Base-by-base conservation (phyloP, 2,329 filamentous ascomycete genomes). In the Penicillium brevicompactum region DNA sequence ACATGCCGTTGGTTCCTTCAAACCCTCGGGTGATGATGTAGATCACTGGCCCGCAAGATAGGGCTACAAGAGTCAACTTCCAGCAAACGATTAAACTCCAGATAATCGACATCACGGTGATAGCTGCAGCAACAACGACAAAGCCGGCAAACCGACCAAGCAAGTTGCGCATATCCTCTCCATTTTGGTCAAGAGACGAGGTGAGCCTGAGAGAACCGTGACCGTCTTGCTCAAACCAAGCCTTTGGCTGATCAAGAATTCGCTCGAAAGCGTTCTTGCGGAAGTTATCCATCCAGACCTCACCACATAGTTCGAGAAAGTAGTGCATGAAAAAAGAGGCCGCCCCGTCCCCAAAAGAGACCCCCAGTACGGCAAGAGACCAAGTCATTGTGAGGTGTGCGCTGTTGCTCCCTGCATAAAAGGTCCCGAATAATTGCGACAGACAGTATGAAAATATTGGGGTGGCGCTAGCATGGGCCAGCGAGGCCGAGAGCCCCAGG, bases 151-250 rank as follows among this genome's bases (percentile, higher is more conserved):
- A 96, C 1, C 89, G 84, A 2, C 90, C 89, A 0, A 96, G 80
- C 0, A 97, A 77, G 63, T 90, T 92, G 8, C 90, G 84, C 84
- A 94, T 92, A 68, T 96, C 91, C 69, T 97, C 92, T 0, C 88
- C 89, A 64, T 91, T 90, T 14, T 88, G 84, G 65, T 96, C 91
- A 0, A 97, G 81, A 43, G 83, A 88, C 57, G 90, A 86, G 1
- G 82, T 85, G 41, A 97, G 80, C 2, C 81, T 79, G 1, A 80
- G 78, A 0, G 88, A 77, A 0, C 82, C 84, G 70, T 94, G 89
- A 32, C 80, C 78, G 2, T 87, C 80, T 47, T 81, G 77, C 59
- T 91, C 87, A 63, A 96, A 96, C 87, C 92, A 97, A 4, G 82
- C 74, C 57, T 83, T 86, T 1, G 90, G 88, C 67, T 97, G 93